Conservation (phyloP, 2,329 filamentous ascomycete species). For the Ceratocystis lukuohia region DNA sequence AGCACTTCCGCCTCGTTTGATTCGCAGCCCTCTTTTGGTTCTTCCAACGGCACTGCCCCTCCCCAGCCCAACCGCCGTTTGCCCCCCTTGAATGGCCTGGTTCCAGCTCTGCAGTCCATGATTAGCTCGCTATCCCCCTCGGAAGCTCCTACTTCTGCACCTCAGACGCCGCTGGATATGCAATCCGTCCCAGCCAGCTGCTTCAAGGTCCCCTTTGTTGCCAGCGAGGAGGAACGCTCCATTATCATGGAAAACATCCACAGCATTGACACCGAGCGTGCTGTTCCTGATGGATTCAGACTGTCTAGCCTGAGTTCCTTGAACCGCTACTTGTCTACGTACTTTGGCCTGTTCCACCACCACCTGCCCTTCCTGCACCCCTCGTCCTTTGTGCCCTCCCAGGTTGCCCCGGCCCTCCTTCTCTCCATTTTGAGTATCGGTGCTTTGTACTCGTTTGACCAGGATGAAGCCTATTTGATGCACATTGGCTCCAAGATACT, state of each 20-base stretch:
- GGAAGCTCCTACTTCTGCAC: constrained; percentile 32
- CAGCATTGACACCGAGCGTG: constrained; percentile 63
- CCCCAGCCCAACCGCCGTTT: constrained; percentile 44
- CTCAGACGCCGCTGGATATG: constrained; percentile 22
- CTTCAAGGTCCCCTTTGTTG: constrained; percentile 64
- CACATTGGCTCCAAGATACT: constrained; percentile 96
- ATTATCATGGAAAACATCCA: constrained; percentile 78
- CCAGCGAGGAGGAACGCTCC: constrained; percentile 72
- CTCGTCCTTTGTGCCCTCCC: constrained; percentile 70
- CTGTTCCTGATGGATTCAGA: constrained; percentile 78
- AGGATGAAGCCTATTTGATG: constrained; percentile 91
- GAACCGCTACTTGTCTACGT: constrained; percentile 87
- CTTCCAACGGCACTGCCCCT: constrained; percentile 42
- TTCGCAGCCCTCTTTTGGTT: constrained; percentile 49
- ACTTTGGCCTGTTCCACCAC: constrained; percentile 94
- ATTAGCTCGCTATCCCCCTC: constrained; percentile 57
- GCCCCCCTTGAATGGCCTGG: constrained; percentile 48
- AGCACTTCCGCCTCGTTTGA: constrained; percentile 56
- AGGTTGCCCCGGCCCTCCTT: constrained; percentile 68
- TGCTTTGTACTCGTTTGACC: constrained; percentile 90
- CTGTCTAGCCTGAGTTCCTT: constrained; percentile 66
- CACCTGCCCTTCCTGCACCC: constrained; percentile 93
- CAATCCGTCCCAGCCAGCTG: constrained; percentile 21
- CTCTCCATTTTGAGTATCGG: constrained; percentile 89
- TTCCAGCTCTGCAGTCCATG: constrained; percentile 57